phyloP scores from a whole-genome alignment of 2,329 filamentous ascomycete species.

The Colletotrichum tofieldiae region DNA sequence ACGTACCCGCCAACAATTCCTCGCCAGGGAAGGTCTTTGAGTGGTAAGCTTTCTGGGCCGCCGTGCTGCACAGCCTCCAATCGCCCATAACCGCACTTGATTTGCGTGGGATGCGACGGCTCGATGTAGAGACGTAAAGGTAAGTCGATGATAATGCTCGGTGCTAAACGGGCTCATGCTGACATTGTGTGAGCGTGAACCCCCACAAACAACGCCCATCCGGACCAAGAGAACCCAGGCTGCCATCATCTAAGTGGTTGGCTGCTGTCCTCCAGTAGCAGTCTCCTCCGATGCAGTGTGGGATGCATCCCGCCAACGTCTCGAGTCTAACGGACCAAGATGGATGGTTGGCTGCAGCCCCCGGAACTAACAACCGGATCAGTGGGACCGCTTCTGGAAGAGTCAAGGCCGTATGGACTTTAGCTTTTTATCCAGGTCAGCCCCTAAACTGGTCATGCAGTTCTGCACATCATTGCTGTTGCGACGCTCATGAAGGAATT shows the following conservation, averaged over 20 bases:
- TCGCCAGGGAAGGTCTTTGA: constrained; percentile 7
- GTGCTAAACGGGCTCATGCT: neutral
- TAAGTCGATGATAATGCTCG: constrained; percentile 4
- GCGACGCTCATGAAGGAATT: neutral
- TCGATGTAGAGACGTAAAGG: neutral
- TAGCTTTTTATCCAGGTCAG: neutral
- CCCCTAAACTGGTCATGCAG: neutral
- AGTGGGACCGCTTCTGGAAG: constrained; percentile 32
- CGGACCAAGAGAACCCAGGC: neutral
- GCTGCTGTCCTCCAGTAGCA: constrained; percentile 6
- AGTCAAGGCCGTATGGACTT: neutral
- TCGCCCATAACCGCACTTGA: neutral
- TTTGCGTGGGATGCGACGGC: constrained; percentile 3
- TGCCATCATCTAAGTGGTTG: constrained; percentile 15
- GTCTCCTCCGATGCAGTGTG: constrained; percentile 25
- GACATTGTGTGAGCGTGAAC: neutral
- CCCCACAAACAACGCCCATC: constrained; percentile 20
- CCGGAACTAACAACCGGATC: constrained; percentile 29
- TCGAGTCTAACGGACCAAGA: constrained; percentile 8
- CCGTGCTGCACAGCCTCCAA: neutral
- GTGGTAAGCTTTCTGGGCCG: constrained; percentile 19
- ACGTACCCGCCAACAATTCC: neutral
- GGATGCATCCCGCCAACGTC: constrained; percentile 31
- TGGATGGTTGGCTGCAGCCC: constrained; percentile 32
- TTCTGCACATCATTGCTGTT: neutral